These are phyloP conservation scores for Sarocladium brachiariae DNA, from an alignment of 2,329 filamentous ascomycete genomes.

Conservation along the genomic window DNA sequence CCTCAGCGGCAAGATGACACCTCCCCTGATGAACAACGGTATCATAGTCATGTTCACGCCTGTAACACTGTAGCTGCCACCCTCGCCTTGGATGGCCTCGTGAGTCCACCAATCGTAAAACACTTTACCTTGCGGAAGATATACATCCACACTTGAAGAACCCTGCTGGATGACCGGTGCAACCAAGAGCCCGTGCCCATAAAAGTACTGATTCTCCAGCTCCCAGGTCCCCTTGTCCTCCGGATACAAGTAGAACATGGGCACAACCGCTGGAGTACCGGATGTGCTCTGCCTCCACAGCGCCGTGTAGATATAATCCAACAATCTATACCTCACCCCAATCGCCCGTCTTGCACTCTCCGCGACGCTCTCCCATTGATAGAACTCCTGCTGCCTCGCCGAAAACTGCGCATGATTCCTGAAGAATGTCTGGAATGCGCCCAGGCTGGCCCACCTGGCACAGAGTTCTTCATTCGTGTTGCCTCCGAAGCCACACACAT, in stretches of 20 bases:
- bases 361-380: slow-evolving; percentile 58
- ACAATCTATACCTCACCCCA: slow-evolving; percentile 64
- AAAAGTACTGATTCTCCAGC: slow-evolving; percentile 45
- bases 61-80: slow-evolving; percentile 24
- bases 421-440: slow-evolving; percentile 66
- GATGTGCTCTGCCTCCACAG: slow-evolving; percentile 52
- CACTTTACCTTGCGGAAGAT: slow-evolving; percentile 37
- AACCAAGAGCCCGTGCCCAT: slow-evolving; percentile 40
- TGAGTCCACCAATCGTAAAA: slow-evolving; percentile 50
- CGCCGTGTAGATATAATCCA: slow-evolving; percentile 77
- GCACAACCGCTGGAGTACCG: slow-evolving; percentile 61
- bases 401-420: slow-evolving; percentile 57
- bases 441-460: slow-evolving; percentile 61
- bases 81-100: slow-evolving; percentile 32
- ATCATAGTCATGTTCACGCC: slow-evolving; percentile 41
- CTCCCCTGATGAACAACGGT: slow-evolving; percentile 62
- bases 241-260: slow-evolving; percentile 67
- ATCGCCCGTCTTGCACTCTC: slow-evolving; percentile 62
- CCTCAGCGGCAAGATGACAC: slow-evolving; percentile 57
- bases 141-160: slow-evolving; percentile 36
- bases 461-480: slow-evolving; percentile 59
- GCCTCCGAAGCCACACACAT: slow-evolving; percentile 69
- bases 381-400: slow-evolving; percentile 55
- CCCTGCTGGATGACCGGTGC: slow-evolving; percentile 40
- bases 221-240: slow-evolving; percentile 36